These are phyloP conservation scores for Populus euphratica DNA, from an alignment of 345 rosid genomes.

Conservation along the genomic window DNA sequence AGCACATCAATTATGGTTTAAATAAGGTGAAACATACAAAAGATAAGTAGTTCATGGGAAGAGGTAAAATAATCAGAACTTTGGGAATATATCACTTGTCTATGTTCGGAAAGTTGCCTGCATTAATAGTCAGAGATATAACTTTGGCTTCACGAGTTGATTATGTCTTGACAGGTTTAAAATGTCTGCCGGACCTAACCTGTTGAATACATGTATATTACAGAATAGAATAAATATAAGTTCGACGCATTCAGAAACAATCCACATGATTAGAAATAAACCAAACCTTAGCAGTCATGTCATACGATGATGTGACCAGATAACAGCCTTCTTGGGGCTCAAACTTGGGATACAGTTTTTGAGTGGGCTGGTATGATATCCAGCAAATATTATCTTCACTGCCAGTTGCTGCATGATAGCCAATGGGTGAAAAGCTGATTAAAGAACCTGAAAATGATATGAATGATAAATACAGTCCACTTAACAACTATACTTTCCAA, in stretches of 20 bases:
- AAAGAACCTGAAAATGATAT: slow-evolving; percentile 57
- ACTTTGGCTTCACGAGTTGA: slow-evolving; percentile 86
- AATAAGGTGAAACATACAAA: not conserved
- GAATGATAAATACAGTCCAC: slow-evolving; percentile 10
- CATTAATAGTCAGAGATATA: slow-evolving; percentile 55
- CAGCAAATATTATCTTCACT: slow-evolving; percentile 95
- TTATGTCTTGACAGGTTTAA: slow-evolving; percentile 73
- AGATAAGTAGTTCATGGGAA: not conserved
- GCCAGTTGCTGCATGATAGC: slow-evolving; percentile 92
- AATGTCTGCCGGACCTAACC: slow-evolving; percentile 95
- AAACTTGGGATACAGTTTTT: slow-evolving; percentile 83
- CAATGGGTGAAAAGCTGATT: slow-evolving; percentile 88
- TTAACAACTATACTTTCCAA: not conserved
- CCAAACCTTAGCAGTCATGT: slow-evolving; percentile 81
- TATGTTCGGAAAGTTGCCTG: slow-evolving; percentile 34
- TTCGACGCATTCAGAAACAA: not conserved
- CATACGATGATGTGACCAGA: slow-evolving; percentile 87
- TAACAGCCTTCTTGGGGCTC: slow-evolving; percentile 97
- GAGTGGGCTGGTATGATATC: slow-evolving; percentile 89
- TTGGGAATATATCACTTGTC: not conserved
- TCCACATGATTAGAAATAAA: slow-evolving; percentile 4
- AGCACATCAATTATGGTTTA: not conserved
- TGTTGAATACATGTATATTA: slow-evolving; percentile 24
- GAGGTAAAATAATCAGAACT: not conserved
- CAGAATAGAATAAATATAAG: slow-evolving; percentile 11